These are phyloP conservation scores for Aspergillus intermedius DNA, from an alignment of 2,329 filamentous ascomycete genomes.

Conservation along the genomic window DNA sequence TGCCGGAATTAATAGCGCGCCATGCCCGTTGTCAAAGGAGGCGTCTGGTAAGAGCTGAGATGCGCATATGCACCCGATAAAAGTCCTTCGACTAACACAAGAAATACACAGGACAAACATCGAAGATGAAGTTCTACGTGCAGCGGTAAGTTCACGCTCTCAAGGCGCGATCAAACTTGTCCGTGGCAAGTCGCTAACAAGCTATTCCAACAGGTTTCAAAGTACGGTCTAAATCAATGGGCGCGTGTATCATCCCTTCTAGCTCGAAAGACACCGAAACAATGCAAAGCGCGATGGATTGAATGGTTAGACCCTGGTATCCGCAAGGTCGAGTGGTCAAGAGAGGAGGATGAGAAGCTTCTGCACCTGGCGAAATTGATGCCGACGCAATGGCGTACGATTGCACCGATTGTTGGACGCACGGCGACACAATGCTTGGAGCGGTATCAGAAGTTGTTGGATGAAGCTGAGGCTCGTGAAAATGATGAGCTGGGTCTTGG, in stretches of 20 bases:
- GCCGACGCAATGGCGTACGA: conserved; percentile 98
- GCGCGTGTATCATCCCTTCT: conserved; percentile 95
- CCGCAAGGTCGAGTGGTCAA: conserved; percentile 98
- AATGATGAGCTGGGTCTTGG: conserved; percentile 71
- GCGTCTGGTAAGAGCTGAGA: conserved; percentile 47
- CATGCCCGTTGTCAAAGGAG: conserved; percentile 62
- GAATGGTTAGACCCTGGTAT: conserved; percentile 98
- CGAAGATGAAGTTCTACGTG: conserved; percentile 95
- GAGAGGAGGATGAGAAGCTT: conserved; percentile 96
- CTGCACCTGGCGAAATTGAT: conserved; percentile 95
- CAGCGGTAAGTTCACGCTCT: conserved; percentile 49
- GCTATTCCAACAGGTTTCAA: conserved; percentile 53
- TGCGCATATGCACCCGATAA: not conserved
- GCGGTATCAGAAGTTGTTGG: conserved; percentile 90
- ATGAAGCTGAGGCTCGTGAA: conserved; percentile 90
- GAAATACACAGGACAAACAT: conserved; percentile 52
- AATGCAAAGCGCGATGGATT: conserved; percentile 97
- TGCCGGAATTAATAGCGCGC: conserved; percentile 19
- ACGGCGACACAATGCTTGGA: conserved; percentile 97
- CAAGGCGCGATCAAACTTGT: not conserved
- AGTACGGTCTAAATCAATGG: conserved; percentile 96
- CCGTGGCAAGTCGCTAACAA: not conserved
- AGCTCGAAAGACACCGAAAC: conserved; percentile 94
- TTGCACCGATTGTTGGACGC: conserved; percentile 90
- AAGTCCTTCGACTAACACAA: not conserved